A percentile compares a stretch with the other conserved stretches of the same genome.
phyloP scores from a whole-genome alignment of 768 basidiomycete species.

The Paxillus involutus region DNA sequence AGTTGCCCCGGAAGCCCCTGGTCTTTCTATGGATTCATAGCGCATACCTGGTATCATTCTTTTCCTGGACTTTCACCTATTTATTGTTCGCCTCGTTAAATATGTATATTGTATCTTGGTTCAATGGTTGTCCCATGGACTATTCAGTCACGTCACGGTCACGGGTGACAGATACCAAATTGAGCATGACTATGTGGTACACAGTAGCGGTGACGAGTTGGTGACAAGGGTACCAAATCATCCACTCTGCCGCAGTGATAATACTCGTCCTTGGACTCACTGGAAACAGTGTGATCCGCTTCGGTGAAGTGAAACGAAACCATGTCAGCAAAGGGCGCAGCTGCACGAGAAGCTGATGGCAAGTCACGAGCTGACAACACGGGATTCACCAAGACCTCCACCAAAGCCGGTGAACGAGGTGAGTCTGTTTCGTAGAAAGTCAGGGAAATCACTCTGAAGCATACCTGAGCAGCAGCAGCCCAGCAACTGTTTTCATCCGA shows the following conservation, averaged over 20 bases:
- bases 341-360: conserved; percentile 18
- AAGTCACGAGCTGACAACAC: conserved; percentile 9
- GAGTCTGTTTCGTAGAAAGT: conserved; percentile 9
- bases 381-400: conserved; percentile 11
- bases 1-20: conserved; percentile 16
- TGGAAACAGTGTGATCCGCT: conserved; percentile 12
- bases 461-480: conserved; percentile 39
- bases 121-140: too few relatives aligned
- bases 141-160: conserved; percentile 10
- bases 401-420: conserved; percentile 32
- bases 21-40: conserved; percentile 19
- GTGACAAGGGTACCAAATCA: not conserved
- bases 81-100: too few relatives aligned
- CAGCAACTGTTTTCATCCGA: conserved; percentile 69
- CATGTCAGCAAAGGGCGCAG: conserved; percentile 19
- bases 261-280: conserved; percentile 2
- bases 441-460: not conserved
- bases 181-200: not conserved
- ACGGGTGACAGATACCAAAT: conserved; percentile 18
- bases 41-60: conserved; percentile 4
- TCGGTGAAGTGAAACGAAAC: conserved; percentile 8
- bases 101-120: too few relatives aligned
- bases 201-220: not conserved
- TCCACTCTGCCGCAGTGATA: not conserved
- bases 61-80: conserved; percentile 1